Evolutionary conservation across 768 basidiomycete genomes (phyloP).

Genomic region (Jaapia argillacea): DNA sequence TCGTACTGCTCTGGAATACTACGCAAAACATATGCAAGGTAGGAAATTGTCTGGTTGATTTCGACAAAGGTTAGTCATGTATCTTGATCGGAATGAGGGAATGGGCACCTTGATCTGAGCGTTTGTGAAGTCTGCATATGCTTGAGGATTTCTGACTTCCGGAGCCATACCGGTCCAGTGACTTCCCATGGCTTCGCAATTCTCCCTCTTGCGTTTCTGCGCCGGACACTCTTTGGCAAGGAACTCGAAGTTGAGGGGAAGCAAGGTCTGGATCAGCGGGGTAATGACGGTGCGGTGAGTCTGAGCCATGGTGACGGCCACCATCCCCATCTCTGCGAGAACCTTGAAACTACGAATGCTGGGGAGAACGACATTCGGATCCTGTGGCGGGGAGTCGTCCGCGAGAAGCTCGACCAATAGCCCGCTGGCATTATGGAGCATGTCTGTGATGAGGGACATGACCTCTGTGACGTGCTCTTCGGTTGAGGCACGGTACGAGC

Average conservation of each 20-base stretch:
- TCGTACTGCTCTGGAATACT: slow-evolving; percentile 53
- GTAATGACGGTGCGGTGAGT: slow-evolving; percentile 58
- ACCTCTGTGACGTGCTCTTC: slow-evolving; percentile 75
- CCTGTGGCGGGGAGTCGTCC: slow-evolving; percentile 45
- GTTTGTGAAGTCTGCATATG: slow-evolving; percentile 77
- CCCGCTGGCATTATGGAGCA: slow-evolving; percentile 62
- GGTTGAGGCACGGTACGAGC: slow-evolving; percentile 61
- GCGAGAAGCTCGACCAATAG: slow-evolving; percentile 71
- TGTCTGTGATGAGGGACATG: slow-evolving; percentile 68
- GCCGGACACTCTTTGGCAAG: slow-evolving; percentile 73
- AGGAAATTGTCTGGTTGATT: slow-evolving; percentile 68
- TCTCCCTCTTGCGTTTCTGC: slow-evolving; percentile 67
- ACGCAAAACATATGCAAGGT: slow-evolving; percentile 83
- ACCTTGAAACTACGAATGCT: slow-evolving; percentile 88
- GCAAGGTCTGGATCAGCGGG: slow-evolving; percentile 56
- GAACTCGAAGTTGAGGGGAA: slow-evolving; percentile 72
- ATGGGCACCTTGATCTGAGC: slow-evolving; percentile 78
- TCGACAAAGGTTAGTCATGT: background rate
- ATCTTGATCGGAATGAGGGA: background rate
- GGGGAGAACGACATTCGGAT: slow-evolving; percentile 50
- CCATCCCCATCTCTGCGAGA: slow-evolving; percentile 86
- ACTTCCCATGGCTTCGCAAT: slow-evolving; percentile 72
- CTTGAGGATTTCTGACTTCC: slow-evolving; percentile 56
- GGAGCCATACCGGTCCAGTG: slow-evolving; percentile 79
- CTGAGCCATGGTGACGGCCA: slow-evolving; percentile 86